Evolutionary conservation across 805 yeast species (phyloP), one percentile per base, ranked within the genome.

Genomic region (Ogataea wickerhamii): DNA sequence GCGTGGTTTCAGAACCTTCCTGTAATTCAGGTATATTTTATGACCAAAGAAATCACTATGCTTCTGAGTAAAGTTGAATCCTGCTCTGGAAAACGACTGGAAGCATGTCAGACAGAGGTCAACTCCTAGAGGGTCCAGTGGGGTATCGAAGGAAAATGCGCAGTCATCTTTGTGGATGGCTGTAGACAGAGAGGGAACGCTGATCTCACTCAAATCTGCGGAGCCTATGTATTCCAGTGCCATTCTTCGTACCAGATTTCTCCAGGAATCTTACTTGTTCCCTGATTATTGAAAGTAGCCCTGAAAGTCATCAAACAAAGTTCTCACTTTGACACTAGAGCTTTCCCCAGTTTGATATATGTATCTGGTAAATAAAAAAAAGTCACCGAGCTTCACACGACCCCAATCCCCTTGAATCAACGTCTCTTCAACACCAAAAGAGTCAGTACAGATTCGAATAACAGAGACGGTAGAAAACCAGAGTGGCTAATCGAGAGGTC

Each of bases 141-240:
- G 75, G 0, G 86, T 78, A 44, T 80, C 91, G 55, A 83, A 91
- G 37, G 89, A 82, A 62, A 76, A 91, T 66, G 84, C 83, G 56
- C 97, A 89, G 48, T 88, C 96, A 64, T 91, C 97, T 55, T 87
- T 89, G 53, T 78, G 80, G 13, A 89, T 76, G 2, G 70, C 66
- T 18, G 61, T 44, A 3, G 66, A 61, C 21, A 64, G 38, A 3
- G 48, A 38, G 4, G 66, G 66, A 4, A 51, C 41, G 5, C 29
- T 25, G 8, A 60, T 30, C 1, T 32, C 25, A 6, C 28, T 8
- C n/a, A 46, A 25, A 26, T 53, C 50, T 5, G 54, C 17, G 2
- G 40, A 23, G 7, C 39, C 34, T 6, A 55, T 32, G 18, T 52
- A 48, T 4, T 55, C 51, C 30, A 48, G 25, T 6, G 43, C 47